Base-by-base conservation (phyloP, 2,329 filamentous ascomycete species). In the Gliomastix tumulicola region DNA sequence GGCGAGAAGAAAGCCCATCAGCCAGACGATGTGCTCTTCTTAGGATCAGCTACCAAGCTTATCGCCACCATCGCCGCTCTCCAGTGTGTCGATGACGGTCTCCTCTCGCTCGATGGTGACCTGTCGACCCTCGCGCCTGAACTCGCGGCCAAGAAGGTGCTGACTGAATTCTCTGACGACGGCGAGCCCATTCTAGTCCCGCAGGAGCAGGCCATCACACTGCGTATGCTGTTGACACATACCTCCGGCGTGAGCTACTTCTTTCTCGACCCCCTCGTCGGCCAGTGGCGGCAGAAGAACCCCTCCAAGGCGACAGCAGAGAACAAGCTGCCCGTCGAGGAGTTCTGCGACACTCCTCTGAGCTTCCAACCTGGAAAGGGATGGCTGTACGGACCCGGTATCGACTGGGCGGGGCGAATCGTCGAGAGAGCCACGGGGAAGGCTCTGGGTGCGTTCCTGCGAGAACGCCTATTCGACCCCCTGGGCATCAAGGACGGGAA, bases 331-430 rank as follows among this genome's bases (percentile, higher is more conserved):
- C n/a, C n/a, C n/a, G 62, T 76, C 0, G 59, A 65, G 10, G 59
- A 66, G 15, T 44, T 59, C 0, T 71, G 63, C 41, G 41, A 42
- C 10, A 59, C 65, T 10, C 69, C 71, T 1, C 60, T 77, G 4
- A 35, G 49, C 10, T 74, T 63, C 42, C 66, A 78, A 37, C 74
- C 74, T 1, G 73, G 72, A 1, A 49, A 54, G 0, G 51, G 57
- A 4, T 78, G 71, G 71, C 56, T 59, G 42, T 77, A 77, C 41
- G 63, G 69, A 1, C 44, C 60, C 2, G 59, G 63, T 2, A 47
- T 70, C 2, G 74, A 78, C 52, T 77, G 70, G 71, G 67, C 64
- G 0, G 72, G 74, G 4, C 57, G 62, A 1, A 53, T 76, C 1
- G 57, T 77, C 2, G 71, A 76, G 44, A 54, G 61, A 1, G 46